phyloP scores from a whole-genome alignment of 164 flowering plant genomes.

The Nelumbo lutea region DNA sequence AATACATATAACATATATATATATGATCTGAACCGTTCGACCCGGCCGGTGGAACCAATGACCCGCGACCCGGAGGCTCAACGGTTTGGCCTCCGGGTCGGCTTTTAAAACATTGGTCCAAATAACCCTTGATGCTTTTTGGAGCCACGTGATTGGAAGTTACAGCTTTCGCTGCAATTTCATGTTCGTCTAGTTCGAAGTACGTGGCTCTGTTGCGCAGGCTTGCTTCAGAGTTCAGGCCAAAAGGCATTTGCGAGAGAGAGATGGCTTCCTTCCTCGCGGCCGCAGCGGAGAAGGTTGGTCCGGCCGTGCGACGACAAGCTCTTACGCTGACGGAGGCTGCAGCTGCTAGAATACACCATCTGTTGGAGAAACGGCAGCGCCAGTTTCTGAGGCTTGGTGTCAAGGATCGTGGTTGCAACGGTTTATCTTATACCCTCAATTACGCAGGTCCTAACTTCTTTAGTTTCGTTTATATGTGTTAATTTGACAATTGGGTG shows the following conservation, averaged over 20 bases:
- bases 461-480: neutral
- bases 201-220: too few relatives aligned
- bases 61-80: too few relatives aligned
- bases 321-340: constrained; percentile 64
- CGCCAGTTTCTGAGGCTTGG: constrained; percentile 74
- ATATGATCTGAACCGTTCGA: too few relatives aligned
- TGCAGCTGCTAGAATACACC: constrained; percentile 69
- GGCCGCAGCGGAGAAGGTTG: constrained; percentile 39
- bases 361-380: constrained; percentile 70
- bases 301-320: constrained; percentile 40
- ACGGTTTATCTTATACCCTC: constrained; percentile 90
- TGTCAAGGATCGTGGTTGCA: constrained; percentile 95
- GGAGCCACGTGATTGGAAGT: too few relatives aligned
- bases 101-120: too few relatives aligned
- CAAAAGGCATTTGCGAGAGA: neutral
- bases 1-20: too few relatives aligned
- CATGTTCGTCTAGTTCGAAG: too few relatives aligned
- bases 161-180: too few relatives aligned
- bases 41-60: too few relatives aligned
- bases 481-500: neutral
- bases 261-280: constrained; percentile 34
- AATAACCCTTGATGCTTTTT: too few relatives aligned
- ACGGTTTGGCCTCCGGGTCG: too few relatives aligned
- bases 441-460: constrained; percentile 70
- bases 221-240: too few relatives aligned